Evolutionary conservation across 495 filamentous ascomycete species (phyloP), one percentile per base, ranked within the genome.

Genomic region (Niebla homalea): DNA sequence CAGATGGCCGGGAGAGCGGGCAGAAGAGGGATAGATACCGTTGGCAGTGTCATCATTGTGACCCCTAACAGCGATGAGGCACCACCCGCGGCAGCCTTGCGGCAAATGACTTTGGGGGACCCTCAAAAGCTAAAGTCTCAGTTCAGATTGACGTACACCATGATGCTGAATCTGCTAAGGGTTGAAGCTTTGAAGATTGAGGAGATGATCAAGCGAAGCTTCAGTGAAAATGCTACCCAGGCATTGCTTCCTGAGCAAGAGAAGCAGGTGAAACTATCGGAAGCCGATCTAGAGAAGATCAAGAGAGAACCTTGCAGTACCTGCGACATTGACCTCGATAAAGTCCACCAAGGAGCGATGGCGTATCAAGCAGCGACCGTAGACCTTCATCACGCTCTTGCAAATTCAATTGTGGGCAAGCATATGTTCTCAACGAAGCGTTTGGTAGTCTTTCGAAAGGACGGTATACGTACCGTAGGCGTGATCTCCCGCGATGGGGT

Each of bases 201-300:
- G 65, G 92, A 98, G 66, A 98, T 98, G 92, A 98, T 98, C 69
- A 98, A 98, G 73, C 80, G 92, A 55, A 94, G 87, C 63, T 98
- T 98, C 74, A 94, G 88, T 50, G 92, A 98, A 66, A 92, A 98
- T 67, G 89, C 89, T n/a, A 96, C 93, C 0, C 93, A 97, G 59
- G 90, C 93, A 52, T 70, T 97, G 29, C 70, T 97, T 11, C 92
- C 92, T 1, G 87, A 95, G 64, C 89, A 96, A 55, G 90, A 97
- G 67, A 90, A 89, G 62, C 80, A 87, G 56, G 84, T 97, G 40
- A 87, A 90, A 60, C 57, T 94, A n/a, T 93, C 89, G 0, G 87
- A 97, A 62, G 87, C 85, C 2, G 89, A 92, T 64, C 69, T 98
- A 51, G 86, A 75, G 36, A 94, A 90, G 62, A 76, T 98, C 57